Conservation (phyloP, 345 rosid genomes). For the Bruguiera parviflora region DNA sequence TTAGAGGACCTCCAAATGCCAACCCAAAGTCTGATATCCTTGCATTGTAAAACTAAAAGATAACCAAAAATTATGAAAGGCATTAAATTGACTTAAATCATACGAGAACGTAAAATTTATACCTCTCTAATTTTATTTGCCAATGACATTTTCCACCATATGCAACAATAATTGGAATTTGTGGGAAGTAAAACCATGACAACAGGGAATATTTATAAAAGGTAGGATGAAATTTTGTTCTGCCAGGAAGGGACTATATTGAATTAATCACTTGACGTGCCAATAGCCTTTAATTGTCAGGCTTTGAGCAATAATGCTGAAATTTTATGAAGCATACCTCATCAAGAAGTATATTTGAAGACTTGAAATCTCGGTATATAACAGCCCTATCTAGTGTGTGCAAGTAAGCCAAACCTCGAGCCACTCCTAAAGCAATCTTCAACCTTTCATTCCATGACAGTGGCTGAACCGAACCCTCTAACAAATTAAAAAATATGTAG, state of each 20-base stretch:
- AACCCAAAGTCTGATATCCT: constrained; percentile 16
- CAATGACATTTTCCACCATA: background rate
- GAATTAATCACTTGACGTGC: too few species aligned
- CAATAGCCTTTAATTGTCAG: background rate
- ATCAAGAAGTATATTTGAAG: background rate
- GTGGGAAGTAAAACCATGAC: too few species aligned
- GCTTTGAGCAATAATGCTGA: background rate
- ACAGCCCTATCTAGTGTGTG: background rate
- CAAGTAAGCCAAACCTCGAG: constrained; percentile 1
- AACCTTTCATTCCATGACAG: background rate
- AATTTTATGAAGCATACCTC: background rate
- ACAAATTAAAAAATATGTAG: background rate
- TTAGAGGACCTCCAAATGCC: constrained; percentile 1
- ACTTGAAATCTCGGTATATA: background rate
- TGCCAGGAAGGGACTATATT: too few species aligned
- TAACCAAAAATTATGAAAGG: background rate
- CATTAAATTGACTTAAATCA: background rate
- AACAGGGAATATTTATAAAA: too few species aligned
- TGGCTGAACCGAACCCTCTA: background rate
- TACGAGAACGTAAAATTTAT: background rate
- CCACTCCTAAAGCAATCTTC: background rate
- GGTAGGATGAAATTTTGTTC: too few species aligned
- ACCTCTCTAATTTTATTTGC: background rate
- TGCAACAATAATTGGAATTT: too few species aligned
- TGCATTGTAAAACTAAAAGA: constrained; percentile 1